Conservation (phyloP, 352 stramenopile genomes). For the Thalassiosira mediterranea region DNA sequence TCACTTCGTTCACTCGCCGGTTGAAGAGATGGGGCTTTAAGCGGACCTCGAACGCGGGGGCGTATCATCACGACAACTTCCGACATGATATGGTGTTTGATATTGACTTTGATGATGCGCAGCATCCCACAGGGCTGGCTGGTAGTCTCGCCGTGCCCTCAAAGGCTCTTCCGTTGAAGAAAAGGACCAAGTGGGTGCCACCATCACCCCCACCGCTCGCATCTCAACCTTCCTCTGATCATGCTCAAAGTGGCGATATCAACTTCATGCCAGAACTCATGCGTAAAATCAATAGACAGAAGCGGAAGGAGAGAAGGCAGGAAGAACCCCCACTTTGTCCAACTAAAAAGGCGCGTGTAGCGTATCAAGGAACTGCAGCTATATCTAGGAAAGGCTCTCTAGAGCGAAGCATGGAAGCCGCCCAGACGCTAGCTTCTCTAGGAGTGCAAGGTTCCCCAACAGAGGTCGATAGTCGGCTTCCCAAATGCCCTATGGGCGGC, state of each 20-base stretch:
- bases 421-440: too few relatives aligned
- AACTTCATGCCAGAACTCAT: conserved; percentile 30
- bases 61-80: conserved; percentile 28
- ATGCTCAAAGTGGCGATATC: not conserved
- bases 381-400: not conserved
- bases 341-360: not conserved
- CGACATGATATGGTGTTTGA: conserved; percentile 32
- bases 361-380: not conserved
- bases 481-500: too few relatives aligned
- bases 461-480: too few relatives aligned
- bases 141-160: not conserved
- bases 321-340: not conserved
- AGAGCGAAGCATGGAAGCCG: too few relatives aligned
- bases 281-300: conserved; percentile 24
- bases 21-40: conserved; percentile 74
- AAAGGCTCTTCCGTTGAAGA: conserved; percentile 16
- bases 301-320: conserved; percentile 8
- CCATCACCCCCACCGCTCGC: not conserved
- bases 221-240: not conserved
- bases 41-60: not conserved
- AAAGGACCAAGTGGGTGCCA: conserved; percentile 14
- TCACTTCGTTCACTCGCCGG: conserved; percentile 66
- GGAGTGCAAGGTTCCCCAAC: too few relatives aligned
- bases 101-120: not conserved
- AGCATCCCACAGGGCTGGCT: not conserved